These are phyloP conservation scores for Stenogyne calaminthoides DNA, from an alignment of 305 asterid genomes.

Conservation along the genomic window DNA sequence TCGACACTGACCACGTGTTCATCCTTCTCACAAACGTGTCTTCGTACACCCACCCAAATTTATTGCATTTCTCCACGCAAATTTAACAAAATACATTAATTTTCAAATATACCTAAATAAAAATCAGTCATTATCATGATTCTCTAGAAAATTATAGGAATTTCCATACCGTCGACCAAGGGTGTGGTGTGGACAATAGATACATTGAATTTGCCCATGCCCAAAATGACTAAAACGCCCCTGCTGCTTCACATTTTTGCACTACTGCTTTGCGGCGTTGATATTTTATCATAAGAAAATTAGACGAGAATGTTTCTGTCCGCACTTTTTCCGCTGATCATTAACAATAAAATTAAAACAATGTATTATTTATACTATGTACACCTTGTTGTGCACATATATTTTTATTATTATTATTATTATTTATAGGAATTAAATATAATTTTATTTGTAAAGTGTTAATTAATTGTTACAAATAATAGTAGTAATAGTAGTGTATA, in stretches of 20 bases:
- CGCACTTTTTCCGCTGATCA: neutral
- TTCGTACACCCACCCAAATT: neutral
- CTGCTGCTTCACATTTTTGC: neutral
- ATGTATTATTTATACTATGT: too few species aligned
- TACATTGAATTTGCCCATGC: conserved; percentile 20
- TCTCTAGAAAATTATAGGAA: conserved; percentile 1
- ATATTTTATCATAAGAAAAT: neutral
- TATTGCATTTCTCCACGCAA: neutral
- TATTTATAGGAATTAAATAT: too few species aligned
- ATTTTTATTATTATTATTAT: too few species aligned
- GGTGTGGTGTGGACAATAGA: neutral
- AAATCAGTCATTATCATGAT: conserved; percentile 12
- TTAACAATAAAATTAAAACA: too few species aligned
- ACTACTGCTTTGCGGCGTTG: neutral
- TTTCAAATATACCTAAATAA: neutral
- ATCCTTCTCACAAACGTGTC: conserved; percentile 31
- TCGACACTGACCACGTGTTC: conserved; percentile 36
- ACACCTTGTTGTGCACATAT: too few species aligned
- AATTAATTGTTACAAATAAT: too few species aligned
- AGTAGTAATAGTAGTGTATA: too few species aligned
- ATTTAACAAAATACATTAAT: neutral
- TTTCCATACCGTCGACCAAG: conserved; percentile 4
- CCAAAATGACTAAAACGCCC: conserved; percentile 18
- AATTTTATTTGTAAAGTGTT: too few species aligned
- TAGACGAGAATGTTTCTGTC: neutral